These are phyloP conservation scores for Piper betle DNA, from an alignment of 164 flowering plant species.

Conservation along the genomic window DNA sequence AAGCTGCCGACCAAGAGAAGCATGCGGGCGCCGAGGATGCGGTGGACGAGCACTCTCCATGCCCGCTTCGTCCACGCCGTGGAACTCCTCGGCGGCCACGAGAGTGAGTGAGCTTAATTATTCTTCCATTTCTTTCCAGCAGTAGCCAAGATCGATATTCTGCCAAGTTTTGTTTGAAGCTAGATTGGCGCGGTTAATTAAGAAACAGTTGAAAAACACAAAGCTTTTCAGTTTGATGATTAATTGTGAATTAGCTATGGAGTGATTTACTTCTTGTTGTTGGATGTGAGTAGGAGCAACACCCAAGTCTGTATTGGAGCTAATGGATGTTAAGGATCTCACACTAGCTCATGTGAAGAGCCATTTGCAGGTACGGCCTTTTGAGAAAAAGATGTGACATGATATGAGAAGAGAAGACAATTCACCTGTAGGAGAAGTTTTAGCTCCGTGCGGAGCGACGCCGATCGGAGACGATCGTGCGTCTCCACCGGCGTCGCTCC, in stretches of 20 bases:
- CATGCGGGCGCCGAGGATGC: constrained; percentile 65
- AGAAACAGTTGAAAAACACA: too few relatives aligned
- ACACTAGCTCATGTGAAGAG: constrained; percentile 73
- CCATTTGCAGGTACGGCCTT: constrained; percentile 59
- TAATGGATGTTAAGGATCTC: constrained; percentile 73
- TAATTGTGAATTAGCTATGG: too few relatives aligned
- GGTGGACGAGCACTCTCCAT: constrained; percentile 65
- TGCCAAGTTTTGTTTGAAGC: background rate
- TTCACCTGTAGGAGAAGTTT: too few relatives aligned
- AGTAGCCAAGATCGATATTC: background rate
- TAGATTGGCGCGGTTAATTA: background rate
- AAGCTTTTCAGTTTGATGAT: too few relatives aligned
- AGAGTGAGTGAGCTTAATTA: constrained; percentile 26
- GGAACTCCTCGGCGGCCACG: constrained; percentile 74
- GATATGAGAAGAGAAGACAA: too few relatives aligned
- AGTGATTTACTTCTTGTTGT: background rate
- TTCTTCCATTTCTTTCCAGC: background rate
- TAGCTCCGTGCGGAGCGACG: too few relatives aligned
- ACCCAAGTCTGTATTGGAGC: constrained; percentile 74
- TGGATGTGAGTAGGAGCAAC: constrained; percentile 40
- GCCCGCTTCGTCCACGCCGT: constrained; percentile 67
- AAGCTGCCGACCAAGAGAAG: constrained; percentile 40
- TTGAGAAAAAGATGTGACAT: too few relatives aligned
- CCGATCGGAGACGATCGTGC: too few relatives aligned
- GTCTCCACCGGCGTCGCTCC: too few relatives aligned